Evolutionary conservation across 129 eudicot species (phyloP).

Genomic region (Artemisia tridentata): DNA sequence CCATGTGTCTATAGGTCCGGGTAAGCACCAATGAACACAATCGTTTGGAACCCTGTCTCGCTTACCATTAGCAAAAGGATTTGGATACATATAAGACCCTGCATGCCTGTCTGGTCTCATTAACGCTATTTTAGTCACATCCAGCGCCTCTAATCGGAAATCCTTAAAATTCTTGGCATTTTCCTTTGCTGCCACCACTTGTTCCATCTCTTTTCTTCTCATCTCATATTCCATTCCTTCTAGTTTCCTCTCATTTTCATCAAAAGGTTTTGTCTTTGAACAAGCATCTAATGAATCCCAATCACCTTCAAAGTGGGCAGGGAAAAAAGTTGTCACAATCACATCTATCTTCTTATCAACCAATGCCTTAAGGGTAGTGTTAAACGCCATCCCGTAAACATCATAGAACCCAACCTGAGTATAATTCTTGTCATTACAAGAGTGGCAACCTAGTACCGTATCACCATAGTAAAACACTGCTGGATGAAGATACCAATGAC

Average conservation of each 20-base stretch:
- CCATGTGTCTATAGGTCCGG: slow-evolving; percentile 97
- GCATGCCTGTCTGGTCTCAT: slow-evolving; percentile 95
- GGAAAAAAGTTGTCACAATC: slow-evolving; percentile 74
- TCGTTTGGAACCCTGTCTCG: slow-evolving; percentile 70
- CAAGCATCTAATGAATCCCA: slow-evolving; percentile 95
- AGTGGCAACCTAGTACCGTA: slow-evolving; percentile 68
- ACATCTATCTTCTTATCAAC: slow-evolving; percentile 47
- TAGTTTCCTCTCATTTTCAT: slow-evolving; percentile 48
- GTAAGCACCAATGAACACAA: slow-evolving; percentile 97
- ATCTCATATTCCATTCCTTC: slow-evolving; percentile 75
- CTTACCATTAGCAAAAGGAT: slow-evolving; percentile 81
- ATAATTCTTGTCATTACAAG: slow-evolving; percentile 41
- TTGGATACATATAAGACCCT: slow-evolving; percentile 80
- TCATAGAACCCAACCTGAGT: slow-evolving; percentile 81
- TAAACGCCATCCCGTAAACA: slow-evolving; percentile 73
- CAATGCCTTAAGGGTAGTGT: slow-evolving; percentile 55
- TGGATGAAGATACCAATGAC: slow-evolving; percentile 90
- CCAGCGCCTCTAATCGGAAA: slow-evolving; percentile 63
- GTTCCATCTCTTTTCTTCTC: slow-evolving; percentile 62
- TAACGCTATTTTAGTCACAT: slow-evolving; percentile 66
- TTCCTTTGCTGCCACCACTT: slow-evolving; percentile 48
- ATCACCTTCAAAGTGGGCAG: slow-evolving; percentile 93
- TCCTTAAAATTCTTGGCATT: slow-evolving; percentile 22
- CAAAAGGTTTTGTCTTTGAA: slow-evolving; percentile 67
- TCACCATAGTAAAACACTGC: slow-evolving; percentile 62